Percentiles rank a stretch among this genome's conserved stretches.
These are phyloP conservation scores for Arachnomyces sp. DNA, from an alignment of 2,329 filamentous ascomycete species.

Conservation along the genomic window DNA sequence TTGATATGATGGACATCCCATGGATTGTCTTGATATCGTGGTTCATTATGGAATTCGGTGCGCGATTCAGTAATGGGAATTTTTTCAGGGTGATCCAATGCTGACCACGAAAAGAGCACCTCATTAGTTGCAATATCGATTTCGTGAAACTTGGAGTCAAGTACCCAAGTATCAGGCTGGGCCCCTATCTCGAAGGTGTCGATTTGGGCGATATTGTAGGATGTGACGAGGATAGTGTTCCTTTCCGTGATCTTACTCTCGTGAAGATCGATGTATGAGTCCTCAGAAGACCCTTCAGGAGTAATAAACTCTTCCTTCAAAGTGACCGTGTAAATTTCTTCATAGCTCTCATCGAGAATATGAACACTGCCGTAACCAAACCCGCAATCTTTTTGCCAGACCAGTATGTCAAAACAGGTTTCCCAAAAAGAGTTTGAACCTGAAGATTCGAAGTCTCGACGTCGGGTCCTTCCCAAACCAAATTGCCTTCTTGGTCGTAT, in stretches of 20 bases:
- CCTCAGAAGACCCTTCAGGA: conserved; percentile 7
- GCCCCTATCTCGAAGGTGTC: conserved; percentile 34
- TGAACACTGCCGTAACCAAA: conserved; percentile 14
- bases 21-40: too few relatives aligned
- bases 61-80: too few relatives aligned
- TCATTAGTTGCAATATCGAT: conserved; percentile 36
- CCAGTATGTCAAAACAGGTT: conserved; percentile 32
- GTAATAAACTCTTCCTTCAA: conserved; percentile 8
- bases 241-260: conserved; percentile 38
- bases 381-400: conserved; percentile 18
- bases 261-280: conserved; percentile 32
- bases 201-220: conserved; percentile 30
- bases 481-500: conserved; percentile 26
- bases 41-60: too few relatives aligned
- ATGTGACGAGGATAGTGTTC: conserved; percentile 36
- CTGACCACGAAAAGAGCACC: conserved; percentile 40
- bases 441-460: conserved; percentile 25
- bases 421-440: conserved; percentile 25
- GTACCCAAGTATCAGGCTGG: conserved; percentile 30
- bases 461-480: conserved; percentile 27
- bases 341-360: conserved; percentile 14
- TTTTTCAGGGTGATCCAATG: conserved; percentile 35
- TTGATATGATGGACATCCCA: too few relatives aligned
- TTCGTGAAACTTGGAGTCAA: conserved; percentile 38
- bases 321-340: conserved; percentile 9